Base-by-base conservation (phyloP, 805 yeast genomes). In the Teunomyces gatunensis region DNA sequence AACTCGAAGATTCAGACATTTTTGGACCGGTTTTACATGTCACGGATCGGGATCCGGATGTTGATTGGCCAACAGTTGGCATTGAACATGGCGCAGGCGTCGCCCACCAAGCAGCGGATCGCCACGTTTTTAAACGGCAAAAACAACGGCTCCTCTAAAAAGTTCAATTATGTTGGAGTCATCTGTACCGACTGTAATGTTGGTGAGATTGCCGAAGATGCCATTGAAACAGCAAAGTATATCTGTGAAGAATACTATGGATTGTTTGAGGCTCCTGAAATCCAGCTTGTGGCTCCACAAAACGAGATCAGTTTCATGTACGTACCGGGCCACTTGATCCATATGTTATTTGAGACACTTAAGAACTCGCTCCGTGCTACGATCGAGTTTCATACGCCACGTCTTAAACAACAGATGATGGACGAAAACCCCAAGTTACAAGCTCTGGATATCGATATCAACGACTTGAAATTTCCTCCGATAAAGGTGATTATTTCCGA, bases 1-100 rank as follows among this genome's bases (percentile, higher is more conserved):
- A 88, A 87, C 59, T 77, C 83, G 45, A 80, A 88, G 10, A 82
- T 90, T 30, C 96, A 90, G 66, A 77, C 82, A 12, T 89, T 90
- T 60, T 71, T 89, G 52, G 97, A 90, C 68, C 67, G 94, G 28
- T 89, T 89, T 62, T 89, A 90, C 71, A 84, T 89, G 90, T 84
- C 89, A 45, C 77, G 96, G 49, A 90, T 90, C 52, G 97, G 97
- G 2, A 90, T 90, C 51, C 78, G 97, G 54, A 90, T 90, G 95
- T 77, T 89, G 35, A 87, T 89, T 59, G 97, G 96, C n/a, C 97
- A 89, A 69, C 96, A 89, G 58, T 85, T 89, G 54, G 92, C 96
- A 1, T 75, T 89, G 44, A 84, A 83, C 68, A 78, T 79, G 74
- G 83, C 85, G 42, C 86, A 85, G 56, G 68, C 68, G 15, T 67